Base-by-base conservation (phyloP, 1,139 yeast species). In the Magnusiomyces suaveolens region DNA sequence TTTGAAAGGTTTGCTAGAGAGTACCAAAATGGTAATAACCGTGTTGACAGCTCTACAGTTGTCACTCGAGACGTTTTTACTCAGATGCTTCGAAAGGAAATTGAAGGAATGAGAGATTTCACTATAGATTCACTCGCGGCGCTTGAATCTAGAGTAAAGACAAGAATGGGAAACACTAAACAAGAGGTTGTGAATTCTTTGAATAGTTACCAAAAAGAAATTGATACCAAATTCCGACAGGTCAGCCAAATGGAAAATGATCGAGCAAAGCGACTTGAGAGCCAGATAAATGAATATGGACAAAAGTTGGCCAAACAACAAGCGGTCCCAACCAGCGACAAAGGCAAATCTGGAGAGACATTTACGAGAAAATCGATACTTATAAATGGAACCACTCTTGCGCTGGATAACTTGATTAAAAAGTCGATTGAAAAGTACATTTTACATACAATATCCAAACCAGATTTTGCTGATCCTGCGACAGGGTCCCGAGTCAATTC, bases 401-500 rank as follows among this genome's bases (percentile, higher is more conserved):
- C 51, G n/a, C 25, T 25, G 23, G 39, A 29, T 8, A 25, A 16
- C 26, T 44, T 41, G 21, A 50, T 52, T 3, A 52, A 52, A 39
- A 41, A 29, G 29, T 43, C 55, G n/a, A 43, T 54, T 18, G 55
- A 54, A 24, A 52, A 52, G 33, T 49, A 52, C 39, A 43, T 52
- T n/a, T 33, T 44, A 21, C 57, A 52, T 24, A 49, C 57, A 8
- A 54, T 54, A 12, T 43, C 57, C 8, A 61, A 59, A 46, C 66
- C 69, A 6, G 69, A 69, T 55, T 69, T 61, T 57, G 72, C 71
- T 1, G 63, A 64, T 41, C 55, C 63, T 12, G 53, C 61, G 8
- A 57, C 64, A 23, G 73, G 73, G 1, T 69, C 70, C 3, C 56
- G 62, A 8, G 59, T 68, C 38, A 63, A 66, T 46, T 63, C 63